Evolutionary conservation across 2,329 filamentous ascomycete species (phyloP), one percentile per base, ranked within the genome.

Genomic region (Sporothrix schenckii): DNA sequence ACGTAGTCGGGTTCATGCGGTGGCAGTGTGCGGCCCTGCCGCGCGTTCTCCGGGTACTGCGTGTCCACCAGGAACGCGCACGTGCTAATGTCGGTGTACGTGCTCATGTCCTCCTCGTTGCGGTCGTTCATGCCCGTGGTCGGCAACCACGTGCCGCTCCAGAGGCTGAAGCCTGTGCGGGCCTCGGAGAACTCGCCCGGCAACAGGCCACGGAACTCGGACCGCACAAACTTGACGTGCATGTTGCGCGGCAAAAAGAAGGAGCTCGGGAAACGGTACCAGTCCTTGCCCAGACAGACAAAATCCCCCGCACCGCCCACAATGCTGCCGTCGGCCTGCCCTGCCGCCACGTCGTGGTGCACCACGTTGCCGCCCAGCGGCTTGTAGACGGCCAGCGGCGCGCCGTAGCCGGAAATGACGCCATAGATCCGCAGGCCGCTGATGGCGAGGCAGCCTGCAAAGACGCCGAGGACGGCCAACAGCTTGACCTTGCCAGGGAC

Each of bases 241-340:
- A 95, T 92, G 66, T 88, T 87, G n/a, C 89, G 83, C 0, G 95
- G 94, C 3, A 99, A 84, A 78, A 95, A 93, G 82, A 93, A 98
- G 0, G 94, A 96, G 0, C 92, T 94, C 1, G 95, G 94, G 78
- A 97, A 98, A 49, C 95, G 92, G 79, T 99, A 97, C 95, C 95
- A 99, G 78, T 99, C 95, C 78, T 98, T 99, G 39, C 92, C 93
- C 52, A 97, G 87, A 79, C 95, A 99, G 2, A 99, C 88, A 21
- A 85, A 89, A 73, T 92, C 90, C 19, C 89, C 91, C 1, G 82
- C 78, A 0, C 81, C 80, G 2, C 88, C 86, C 6, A 91, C 75
- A 16, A 84, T 76, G 58, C 82, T 81, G 24, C 84, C 76, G 24
- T 71, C 69, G 0, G 53, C 69, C 10, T 67, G 44, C 1, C 69